Base-by-base conservation (phyloP, 2,329 filamentous ascomycete species). In the Fusarium sp. region DNA sequence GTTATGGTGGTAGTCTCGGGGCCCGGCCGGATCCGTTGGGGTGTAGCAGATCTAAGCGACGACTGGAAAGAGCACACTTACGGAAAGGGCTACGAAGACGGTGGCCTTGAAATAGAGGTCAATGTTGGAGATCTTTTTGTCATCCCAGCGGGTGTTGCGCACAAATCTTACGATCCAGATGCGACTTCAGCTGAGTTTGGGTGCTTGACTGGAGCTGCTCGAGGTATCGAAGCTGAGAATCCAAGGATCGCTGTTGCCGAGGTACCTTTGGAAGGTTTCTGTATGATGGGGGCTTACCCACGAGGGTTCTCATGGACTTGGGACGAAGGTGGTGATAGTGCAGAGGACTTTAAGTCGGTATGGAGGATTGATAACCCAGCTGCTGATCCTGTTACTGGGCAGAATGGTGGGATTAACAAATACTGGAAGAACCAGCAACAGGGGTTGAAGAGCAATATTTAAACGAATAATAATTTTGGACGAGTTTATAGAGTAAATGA, bases 201-300 rank as follows among this genome's bases (percentile, higher is more conserved):
- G 1, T 62, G 59, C 13, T 39, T 62, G 49, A 62, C 59, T 9
- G 59, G 59, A 7, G 41, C 46, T 14, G 59, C 59, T 19, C 58
- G 59, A 9, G 50, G 41, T 0, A 62, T 62, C 20, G 43, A 17
- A 3, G 40, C 49, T 3, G 58, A 56, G 1, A 35, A 46, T 6
- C 45, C 55, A 5, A 45, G 57, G 6, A 35, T 62, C 11, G 32
- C 32, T 4, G 57, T 62, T 8, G 20, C 59, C 1, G 19, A 63
- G 2, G 24, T 62, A 2, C 59, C 59, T 1, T 15, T 62, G 13
- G 57, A 56, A 2, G 59, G 59, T 0, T 62, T 63, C 15, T 62
- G 59, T 3, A 62, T 62, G 59, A 62, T 62, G 58, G 59, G 59
- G 0, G 59, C 59, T 28, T 63, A 62, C 7, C 59, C 59, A 0